Base-by-base conservation (phyloP, 2,329 filamentous ascomycete species). In the Eutypa lata region DNA sequence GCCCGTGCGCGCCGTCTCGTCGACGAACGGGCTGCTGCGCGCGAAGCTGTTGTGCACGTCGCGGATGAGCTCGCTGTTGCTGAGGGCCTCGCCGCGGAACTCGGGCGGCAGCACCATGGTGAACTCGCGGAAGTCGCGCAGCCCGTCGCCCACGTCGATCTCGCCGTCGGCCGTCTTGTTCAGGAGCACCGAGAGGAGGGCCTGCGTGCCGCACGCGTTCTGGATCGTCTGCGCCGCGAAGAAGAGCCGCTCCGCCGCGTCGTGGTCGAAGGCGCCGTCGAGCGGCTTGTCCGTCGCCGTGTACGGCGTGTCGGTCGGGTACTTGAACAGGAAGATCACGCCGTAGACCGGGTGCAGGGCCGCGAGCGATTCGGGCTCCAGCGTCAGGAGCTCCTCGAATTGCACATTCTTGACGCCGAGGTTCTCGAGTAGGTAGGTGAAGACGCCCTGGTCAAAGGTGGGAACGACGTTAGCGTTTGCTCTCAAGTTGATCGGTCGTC, bases 251-350 rank as follows among this genome's bases (percentile, higher is more conserved):
- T 91, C 86, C 18, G 88, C 78, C 14, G 91, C 90, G 16, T 78
- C 79, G 61, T 84, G 77, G 74, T 97, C 91, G 71, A 90, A 96
- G 33, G 76, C 78, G 56, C 94, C 94, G 70, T 97, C 92, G 59
- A 85, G 82, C 0, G 92, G 91, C 44, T 81, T 81, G 52, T 83
- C 79, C 42, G 80, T 74, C 56, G 71, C 72, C 37, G 76, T 83
- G 75, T 78, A 87, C 63, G 77, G 82, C 55, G 72, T 82, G 68
- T 89, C 86, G 56, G 85, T 91, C 48, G 84, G 90, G 74, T 90
- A 99, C 76, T 97, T 97, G 86, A 99, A 99, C 71, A 99, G 90
- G 74, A 99, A 99, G 67, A 99, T 97, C 61, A 99, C 91, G 65
- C 94, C 94, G 75, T 96, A 95, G 50, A 96, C 80, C 18, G 90